A percentile compares a stretch with the other conserved stretches of the same genome.
These are phyloP conservation scores for Mycena pura DNA, from an alignment of 768 basidiomycete species.

Conservation along the genomic window DNA sequence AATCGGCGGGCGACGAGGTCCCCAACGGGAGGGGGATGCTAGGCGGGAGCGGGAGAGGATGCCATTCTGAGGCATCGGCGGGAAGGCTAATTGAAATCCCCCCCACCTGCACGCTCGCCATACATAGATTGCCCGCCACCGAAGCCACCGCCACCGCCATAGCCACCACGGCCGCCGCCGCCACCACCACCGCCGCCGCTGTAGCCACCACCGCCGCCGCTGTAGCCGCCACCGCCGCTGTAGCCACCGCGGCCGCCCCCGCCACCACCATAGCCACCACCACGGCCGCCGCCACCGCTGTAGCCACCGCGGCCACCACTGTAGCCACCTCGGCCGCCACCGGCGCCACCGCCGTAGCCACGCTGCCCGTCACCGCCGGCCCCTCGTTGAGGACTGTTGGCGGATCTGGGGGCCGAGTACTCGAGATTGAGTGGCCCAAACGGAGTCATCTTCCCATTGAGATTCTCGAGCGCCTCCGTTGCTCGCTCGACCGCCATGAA, in stretches of 20 bases:
- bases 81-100: too few species aligned
- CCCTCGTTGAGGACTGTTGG: too few species aligned
- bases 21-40: neutral
- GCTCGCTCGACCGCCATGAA: constrained; percentile 55
- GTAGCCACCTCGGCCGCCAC: neutral
- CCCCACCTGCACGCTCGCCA: too few species aligned
- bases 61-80: too few species aligned
- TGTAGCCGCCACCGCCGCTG: neutral
- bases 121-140: too few species aligned
- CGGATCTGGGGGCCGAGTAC: constrained; percentile 41
- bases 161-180: neutral
- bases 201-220: neutral
- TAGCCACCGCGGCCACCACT: neutral
- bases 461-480: constrained; percentile 50
- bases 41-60: neutral
- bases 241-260: neutral
- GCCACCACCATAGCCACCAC: neutral
- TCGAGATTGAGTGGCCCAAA: constrained; percentile 48
- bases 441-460: constrained; percentile 44
- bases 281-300: neutral
- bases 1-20: too few species aligned
- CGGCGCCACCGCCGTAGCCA: neutral
- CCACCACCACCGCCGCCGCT: neutral
- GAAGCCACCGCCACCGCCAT: neutral
- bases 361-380: neutral